phyloP scores from a whole-genome alignment of 345 rosid species.

The Boechera stricta region DNA sequence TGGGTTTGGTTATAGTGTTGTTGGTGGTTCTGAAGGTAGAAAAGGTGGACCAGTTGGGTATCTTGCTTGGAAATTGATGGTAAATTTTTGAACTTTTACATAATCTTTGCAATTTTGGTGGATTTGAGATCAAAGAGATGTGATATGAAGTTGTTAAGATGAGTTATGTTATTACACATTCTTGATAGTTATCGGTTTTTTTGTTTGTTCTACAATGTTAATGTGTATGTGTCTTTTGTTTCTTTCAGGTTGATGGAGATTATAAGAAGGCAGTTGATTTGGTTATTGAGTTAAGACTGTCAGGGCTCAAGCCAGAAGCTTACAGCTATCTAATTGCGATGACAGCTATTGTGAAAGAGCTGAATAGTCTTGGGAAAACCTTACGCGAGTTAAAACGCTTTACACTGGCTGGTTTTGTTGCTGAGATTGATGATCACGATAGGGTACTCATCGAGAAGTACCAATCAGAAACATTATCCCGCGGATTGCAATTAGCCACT shows the following conservation, averaged over 20 bases:
- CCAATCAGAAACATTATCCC: conserved; percentile 71
- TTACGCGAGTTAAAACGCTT: conserved; percentile 72
- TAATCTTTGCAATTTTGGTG: background rate
- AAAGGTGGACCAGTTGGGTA: conserved; percentile 92
- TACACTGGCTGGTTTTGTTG: conserved; percentile 60
- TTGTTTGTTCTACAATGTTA: background rate
- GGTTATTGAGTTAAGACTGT: conserved; percentile 64
- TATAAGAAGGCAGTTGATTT: conserved; percentile 70
- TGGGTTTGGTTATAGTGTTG: conserved; percentile 43
- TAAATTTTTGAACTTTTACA: conserved; percentile 36
- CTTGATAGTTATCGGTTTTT: background rate
- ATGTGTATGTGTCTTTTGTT: conserved; percentile 14
- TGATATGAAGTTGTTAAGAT: conserved; percentile 12
- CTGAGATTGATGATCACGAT: conserved; percentile 64
- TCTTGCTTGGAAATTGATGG: conserved; percentile 98
- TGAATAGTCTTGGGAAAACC: conserved; percentile 74
- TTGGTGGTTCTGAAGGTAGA: conserved; percentile 52
- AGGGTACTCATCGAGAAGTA: conserved; percentile 63
- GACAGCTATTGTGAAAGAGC: conserved; percentile 95
- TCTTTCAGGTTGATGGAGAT: conserved; percentile 77
- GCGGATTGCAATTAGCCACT: conserved; percentile 61
- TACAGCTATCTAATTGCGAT: conserved; percentile 87
- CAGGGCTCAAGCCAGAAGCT: conserved; percentile 83
- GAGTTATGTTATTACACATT: background rate
- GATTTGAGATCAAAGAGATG: background rate